Base-by-base conservation (phyloP, 1,284 basidiomycete genomes). In the Fomitopsis palustris region DNA sequence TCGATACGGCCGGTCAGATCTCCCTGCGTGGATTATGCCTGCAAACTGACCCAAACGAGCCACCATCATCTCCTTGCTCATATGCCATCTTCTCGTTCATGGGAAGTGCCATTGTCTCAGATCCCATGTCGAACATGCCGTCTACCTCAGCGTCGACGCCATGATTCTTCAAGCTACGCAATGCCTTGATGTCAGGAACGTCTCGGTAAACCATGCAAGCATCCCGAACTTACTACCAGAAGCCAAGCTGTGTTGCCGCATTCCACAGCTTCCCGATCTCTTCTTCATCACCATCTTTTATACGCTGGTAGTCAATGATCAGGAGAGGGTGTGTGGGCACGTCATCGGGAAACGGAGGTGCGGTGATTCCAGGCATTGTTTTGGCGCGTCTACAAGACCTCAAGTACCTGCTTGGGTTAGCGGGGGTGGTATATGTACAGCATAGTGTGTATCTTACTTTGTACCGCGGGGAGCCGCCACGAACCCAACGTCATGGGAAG, bases 31-130 rank as follows among this genome's bases (percentile, higher is more conserved):
- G 10, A 17, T 58, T 4, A 17, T 12, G 53, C 9, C 35, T n/a
- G n/a, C n/a, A 23, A 27, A 55, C 74, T 39, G 56, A 81, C 81
- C 87, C 87, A 56, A 83, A 84, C 0, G 83, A 86, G 57, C 70
- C 71, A 0, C 86, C 86, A 0, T 70, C 71, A 62, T 87, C 81
- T 0, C 87, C 86, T 67, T 87, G 84, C 63, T 86, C 85, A 63
- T 75, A 87, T 55, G 78, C 76, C 74, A 86, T 70, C 67, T 85
- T 84, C 65, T 88, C 85, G 37, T 82, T 80, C n/a, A 82, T 55
- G 0, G 86, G 82, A 0, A 88, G 70, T 1, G 73, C 72, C 77
- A 88, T 81, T 0, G 79, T 82, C 60, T 80, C 78, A 5, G 73
- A 73, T 3, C 82, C 84, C 70, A 86, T 77, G 1, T 78, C 77